phyloP scores from a whole-genome alignment of 257 asterid genomes.

The Sherardia arvensis region DNA sequence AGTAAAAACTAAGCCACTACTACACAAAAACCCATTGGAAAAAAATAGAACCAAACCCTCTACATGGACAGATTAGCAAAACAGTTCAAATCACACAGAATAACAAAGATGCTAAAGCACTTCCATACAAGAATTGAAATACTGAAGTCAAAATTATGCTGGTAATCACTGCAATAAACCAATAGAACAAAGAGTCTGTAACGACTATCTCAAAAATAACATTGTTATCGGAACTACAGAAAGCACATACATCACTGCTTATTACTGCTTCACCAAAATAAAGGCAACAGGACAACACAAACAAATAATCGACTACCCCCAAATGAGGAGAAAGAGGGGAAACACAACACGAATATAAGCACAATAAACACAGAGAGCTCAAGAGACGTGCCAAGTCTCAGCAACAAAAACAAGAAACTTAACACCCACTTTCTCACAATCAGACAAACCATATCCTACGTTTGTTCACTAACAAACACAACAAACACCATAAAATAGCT shows the following conservation, averaged over 20 bases:
- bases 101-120: neutral
- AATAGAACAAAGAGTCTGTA: no score
- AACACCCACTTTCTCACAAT: neutral
- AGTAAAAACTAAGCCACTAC: neutral
- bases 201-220: no score
- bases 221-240: neutral
- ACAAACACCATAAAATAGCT: neutral
- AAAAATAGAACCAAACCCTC: no score
- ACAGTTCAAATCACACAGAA: neutral
- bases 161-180: neutral
- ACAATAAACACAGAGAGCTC: neutral
- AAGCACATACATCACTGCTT: neutral
- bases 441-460: neutral
- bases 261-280: neutral
- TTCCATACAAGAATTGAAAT: neutral
- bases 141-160: neutral
- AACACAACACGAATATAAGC: neutral
- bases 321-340: neutral
- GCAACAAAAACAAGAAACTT: neutral
- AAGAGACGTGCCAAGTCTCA: neutral
- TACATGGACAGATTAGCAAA: neutral
- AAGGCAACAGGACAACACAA: neutral
- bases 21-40: neutral
- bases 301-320: neutral
- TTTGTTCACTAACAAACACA: neutral